Evolutionary conservation across 139 green algal genomes (phyloP), one percentile per base, ranked within the genome.

Genomic region (Closterium sp.): DNA sequence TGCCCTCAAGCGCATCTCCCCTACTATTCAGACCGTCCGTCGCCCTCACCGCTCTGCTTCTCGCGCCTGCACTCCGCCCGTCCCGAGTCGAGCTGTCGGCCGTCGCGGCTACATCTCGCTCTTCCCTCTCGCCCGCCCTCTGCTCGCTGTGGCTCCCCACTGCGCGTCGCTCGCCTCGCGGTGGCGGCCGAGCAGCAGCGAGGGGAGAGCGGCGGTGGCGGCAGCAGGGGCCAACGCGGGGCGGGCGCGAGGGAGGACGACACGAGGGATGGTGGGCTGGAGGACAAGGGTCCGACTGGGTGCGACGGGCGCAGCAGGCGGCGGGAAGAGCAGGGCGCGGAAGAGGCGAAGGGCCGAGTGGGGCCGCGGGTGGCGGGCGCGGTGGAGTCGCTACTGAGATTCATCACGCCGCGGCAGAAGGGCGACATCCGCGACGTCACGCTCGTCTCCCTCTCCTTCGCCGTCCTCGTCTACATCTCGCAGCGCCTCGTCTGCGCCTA

Each of bases 391-490:
- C 12, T 69, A 43, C 32, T 86, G 30, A 34, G 55, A 30, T 93
- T 93, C 31, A 34, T 93, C 30, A 93, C 66, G 33, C 90, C 90
- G 38, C n/a, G 90, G 12, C 32, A 92, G 87, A 89, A 93, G 10
- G 90, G 90, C 30, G 90, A 93, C 90, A 55, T 93, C 16, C 90
- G 90, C 34, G 90, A 93, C 33, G 88, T 93, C 4, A 92, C 38
- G 8, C 81, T 93, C 33, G 87, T 93, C 23, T 93, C 88, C 31
- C 86, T 93, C 3, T 93, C 90, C n/a, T 93, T 93, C 66, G 87
- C 87, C 16, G 88, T 93, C 7, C 87, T 93, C 30, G 90, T 93
- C 36, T 93, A 93, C 87, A 87, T 93, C 87, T 93, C 90, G 30
- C 90, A 93, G 31, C 35, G 87, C 25, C 86, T 93, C n/a, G 90